Evolutionary conservation across 768 basidiomycete genomes (phyloP), one percentile per base, ranked within the genome.

Genomic region (Mycena polygramma): DNA sequence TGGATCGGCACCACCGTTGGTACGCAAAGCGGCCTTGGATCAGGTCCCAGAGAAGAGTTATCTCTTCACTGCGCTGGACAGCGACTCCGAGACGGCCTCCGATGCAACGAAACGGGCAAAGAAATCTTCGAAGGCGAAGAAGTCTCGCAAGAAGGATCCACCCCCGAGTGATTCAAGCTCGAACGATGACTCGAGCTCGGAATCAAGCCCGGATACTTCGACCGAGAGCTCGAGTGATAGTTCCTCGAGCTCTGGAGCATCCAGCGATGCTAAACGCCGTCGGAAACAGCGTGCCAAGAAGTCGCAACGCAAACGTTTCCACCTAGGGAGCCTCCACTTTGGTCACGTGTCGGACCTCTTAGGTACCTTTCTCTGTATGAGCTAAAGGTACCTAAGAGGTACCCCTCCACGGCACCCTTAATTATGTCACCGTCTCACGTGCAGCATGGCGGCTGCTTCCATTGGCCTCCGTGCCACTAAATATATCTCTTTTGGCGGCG

Each of bases 131-230:
- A n/a, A n/a, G n/a, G 20, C 14, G 3, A 60, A 60, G 43, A 48
- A 48, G 36, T 60, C 58, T 49, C 58, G 45, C 24, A 60, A 60
- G 45, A 46, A 22, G 58, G 26, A 10, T n/a, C n/a, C n/a, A n/a
- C n/a, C n/a, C n/a, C n/a, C n/a, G n/a, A n/a, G n/a, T n/a, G n/a
- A n/a, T n/a, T n/a, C n/a, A n/a, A n/a, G n/a, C n/a, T n/a, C 61
- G 6, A 63, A 49, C 22, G 49, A 63, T 36, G 45, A 49, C n/a
- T 52, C 61, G 7, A 53, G 51, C 41, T 60, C 45, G 6, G 45
- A 26, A 39, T 61, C 37, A 35, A 51, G 30, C 15, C 37, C 60
- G 24, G 49, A 52, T 24, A 11, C 35, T 22, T 24, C 61, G 9
- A 9, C 17, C 4, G 61, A 51, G 7, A 15, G 19, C 24, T 63